Percentiles rank a stretch among this genome's conserved stretches.
Evolutionary conservation across 1,284 basidiomycete species (phyloP).

Genomic region (Rhodotorula glutinis): DNA sequence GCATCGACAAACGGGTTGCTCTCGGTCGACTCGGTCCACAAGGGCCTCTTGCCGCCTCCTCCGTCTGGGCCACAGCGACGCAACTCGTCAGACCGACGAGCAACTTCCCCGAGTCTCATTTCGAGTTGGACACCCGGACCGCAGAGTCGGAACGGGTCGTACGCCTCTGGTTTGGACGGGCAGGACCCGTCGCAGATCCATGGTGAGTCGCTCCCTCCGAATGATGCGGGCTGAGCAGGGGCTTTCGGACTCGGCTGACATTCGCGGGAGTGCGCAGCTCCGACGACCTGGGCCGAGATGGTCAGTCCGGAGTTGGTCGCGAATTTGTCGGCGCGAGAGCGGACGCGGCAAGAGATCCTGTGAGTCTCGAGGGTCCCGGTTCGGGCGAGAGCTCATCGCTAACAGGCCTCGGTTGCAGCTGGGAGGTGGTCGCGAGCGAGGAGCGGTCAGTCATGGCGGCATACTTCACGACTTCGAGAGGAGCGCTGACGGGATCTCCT

Average conservation of each 20-base stretch:
- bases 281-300: slow-evolving; percentile 89
- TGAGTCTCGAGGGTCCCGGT: no score
- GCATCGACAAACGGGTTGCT: neutral
- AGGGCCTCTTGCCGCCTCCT: neutral
- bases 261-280: no score
- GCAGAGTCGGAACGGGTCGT: neutral
- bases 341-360: slow-evolving; percentile 92
- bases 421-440: slow-evolving; percentile 96
- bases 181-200: slow-evolving; percentile 31
- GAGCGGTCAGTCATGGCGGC: slow-evolving; percentile 63
- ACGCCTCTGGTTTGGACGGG: slow-evolving; percentile 1
- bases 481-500: neutral
- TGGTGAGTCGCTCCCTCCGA: slow-evolving; percentile 20
- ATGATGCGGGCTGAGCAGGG: no score
- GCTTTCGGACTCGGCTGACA: no score
- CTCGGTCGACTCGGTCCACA: neutral
- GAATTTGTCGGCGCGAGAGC: slow-evolving; percentile 85
- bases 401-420: no score
- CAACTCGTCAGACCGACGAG: neutral
- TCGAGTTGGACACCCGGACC: neutral
- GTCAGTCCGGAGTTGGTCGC: slow-evolving; percentile 91
- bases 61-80: neutral
- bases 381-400: no score
- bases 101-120: neutral
- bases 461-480: neutral